Evolutionary conservation across 371 early-diverging fungal species (phyloP).

Genomic region (Zopfochytrium polystomum): DNA sequence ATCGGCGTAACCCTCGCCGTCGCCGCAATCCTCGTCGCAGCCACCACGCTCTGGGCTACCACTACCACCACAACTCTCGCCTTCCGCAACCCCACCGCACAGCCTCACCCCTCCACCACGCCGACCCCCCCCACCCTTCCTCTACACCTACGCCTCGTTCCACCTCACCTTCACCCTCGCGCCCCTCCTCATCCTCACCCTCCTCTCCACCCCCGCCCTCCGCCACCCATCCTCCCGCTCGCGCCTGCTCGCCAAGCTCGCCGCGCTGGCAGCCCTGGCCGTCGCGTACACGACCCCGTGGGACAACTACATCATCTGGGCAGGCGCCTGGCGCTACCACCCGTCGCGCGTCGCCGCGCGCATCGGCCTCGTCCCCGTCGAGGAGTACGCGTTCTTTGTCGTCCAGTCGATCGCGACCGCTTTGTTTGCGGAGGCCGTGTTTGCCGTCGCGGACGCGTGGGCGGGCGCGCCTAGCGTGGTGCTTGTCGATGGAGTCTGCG

Average conservation of each 20-base stretch:
- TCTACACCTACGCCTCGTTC: slow-evolving; percentile 60
- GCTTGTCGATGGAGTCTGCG: too few species aligned
- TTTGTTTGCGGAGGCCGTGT: slow-evolving; percentile 28
- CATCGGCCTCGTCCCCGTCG: slow-evolving; percentile 62
- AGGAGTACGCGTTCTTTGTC: slow-evolving; percentile 63
- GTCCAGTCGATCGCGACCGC: slow-evolving; percentile 58
- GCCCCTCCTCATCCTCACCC: slow-evolving; percentile 38
- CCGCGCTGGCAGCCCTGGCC: slow-evolving; percentile 46
- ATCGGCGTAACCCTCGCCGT: too few species aligned
- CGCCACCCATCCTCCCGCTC: not conserved
- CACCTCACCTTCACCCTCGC: slow-evolving; percentile 60
- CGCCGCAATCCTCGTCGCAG: too few species aligned
- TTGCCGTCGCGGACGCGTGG: slow-evolving; percentile 5
- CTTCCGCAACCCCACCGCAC: too few species aligned
- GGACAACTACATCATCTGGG: slow-evolving; percentile 61
- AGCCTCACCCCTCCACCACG: too few species aligned
- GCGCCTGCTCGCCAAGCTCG: slow-evolving; percentile 44
- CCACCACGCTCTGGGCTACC: too few species aligned
- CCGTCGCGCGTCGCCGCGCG: slow-evolving; percentile 50
- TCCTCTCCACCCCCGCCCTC: slow-evolving; percentile 45
- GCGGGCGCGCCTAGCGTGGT: too few species aligned
- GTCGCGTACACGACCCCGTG: slow-evolving; percentile 58
- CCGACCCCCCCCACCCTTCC: too few species aligned
- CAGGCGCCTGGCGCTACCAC: slow-evolving; percentile 47
- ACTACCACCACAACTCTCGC: too few species aligned